A percentile compares a stretch with the other conserved stretches of the same genome.
Conservation (phyloP, 768 basidiomycete genomes). For the Leccinum subtestaceum region DNA sequence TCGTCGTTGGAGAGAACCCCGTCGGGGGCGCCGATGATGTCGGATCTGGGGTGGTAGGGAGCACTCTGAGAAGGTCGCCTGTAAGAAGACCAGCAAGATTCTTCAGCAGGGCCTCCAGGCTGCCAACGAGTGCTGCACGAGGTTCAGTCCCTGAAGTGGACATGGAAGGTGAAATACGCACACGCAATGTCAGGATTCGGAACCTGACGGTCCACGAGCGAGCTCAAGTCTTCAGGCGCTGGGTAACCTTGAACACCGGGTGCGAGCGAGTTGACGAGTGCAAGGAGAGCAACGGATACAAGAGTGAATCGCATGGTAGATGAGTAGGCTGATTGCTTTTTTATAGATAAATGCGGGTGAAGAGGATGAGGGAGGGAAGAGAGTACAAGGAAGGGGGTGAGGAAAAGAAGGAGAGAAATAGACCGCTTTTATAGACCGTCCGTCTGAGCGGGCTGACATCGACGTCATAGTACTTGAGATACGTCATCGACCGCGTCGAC, state of each 20-base stretch:
- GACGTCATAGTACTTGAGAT: conserved; percentile 11
- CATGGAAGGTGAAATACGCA: neutral
- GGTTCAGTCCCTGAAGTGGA: neutral
- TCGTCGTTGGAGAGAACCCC: neutral
- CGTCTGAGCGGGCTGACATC: conserved; percentile 5
- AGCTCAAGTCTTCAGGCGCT: neutral
- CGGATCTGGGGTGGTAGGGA: neutral
- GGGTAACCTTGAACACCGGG: conserved; percentile 20
- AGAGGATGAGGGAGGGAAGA: conserved; percentile 4
- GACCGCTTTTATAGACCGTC: conserved; percentile 20
- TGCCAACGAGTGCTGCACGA: neutral
- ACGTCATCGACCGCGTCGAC: conserved; percentile 31
- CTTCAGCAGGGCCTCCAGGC: fast-evolving
- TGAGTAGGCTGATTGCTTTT: conserved; percentile 18
- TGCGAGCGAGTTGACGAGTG: conserved; percentile 13
- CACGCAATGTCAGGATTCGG: fast-evolving
- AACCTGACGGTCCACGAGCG: conserved; percentile 5
- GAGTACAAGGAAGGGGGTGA: conserved; percentile 13
- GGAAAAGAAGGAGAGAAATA: neutral
- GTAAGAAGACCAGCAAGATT: neutral
- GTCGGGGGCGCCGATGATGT: neutral
- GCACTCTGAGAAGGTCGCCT: neutral
- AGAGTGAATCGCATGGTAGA: conserved; percentile 25
- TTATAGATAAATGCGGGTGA: conserved; percentile 11
- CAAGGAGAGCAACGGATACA: conserved; percentile 20